phyloP scores from a whole-genome alignment of 106 monocot genomes.

The Posidonia australis region DNA sequence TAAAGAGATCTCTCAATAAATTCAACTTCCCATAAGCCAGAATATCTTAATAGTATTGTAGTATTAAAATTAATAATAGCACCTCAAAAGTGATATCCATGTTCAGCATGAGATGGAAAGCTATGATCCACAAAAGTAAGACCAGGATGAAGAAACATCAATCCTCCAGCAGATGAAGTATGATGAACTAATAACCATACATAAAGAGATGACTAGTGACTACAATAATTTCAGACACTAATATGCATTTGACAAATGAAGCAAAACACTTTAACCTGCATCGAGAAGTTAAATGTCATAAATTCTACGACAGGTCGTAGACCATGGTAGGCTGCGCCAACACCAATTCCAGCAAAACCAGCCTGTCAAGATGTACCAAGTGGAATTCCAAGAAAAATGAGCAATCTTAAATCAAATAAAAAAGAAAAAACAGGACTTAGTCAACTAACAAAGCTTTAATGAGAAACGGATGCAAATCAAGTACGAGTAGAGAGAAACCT shows the following conservation, averaged over 20 bases:
- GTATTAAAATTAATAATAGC: neutral
- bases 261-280: constrained; percentile 60
- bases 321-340: constrained; percentile 96
- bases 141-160: too few relatives aligned
- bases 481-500: constrained; percentile 33
- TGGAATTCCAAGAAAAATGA: neutral
- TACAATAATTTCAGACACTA: too few relatives aligned
- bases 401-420: neutral
- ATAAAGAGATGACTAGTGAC: too few relatives aligned
- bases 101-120: neutral
- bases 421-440: neutral
- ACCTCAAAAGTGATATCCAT: neutral
- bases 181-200: too few relatives aligned
- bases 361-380: constrained; percentile 38
- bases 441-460: neutral
- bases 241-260: neutral
- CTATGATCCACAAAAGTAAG: neutral
- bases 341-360: constrained; percentile 98
- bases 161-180: too few relatives aligned
- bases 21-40: too few relatives aligned
- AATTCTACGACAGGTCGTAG: constrained; percentile 89
- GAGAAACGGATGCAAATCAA: neutral
- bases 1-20: too few relatives aligned
- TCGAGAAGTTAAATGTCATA: constrained; percentile 99
- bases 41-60: too few relatives aligned